phyloP scores from a whole-genome alignment of 345 rosid genomes.

The Melaleuca quinquenervia region DNA sequence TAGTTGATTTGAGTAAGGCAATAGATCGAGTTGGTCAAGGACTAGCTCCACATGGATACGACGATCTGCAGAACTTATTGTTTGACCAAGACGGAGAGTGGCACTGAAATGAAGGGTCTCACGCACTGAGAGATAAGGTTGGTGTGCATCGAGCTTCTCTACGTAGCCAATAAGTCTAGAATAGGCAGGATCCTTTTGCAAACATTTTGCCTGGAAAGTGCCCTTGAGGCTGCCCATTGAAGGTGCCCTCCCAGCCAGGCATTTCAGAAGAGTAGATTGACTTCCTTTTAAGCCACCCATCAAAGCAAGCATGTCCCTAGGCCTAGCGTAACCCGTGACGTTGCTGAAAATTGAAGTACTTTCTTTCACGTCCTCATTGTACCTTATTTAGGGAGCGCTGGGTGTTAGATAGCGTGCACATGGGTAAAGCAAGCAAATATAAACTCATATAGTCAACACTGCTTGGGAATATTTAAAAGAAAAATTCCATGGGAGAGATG shows the following conservation, averaged over 20 bases:
- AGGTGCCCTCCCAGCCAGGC: slow-evolving; percentile 22
- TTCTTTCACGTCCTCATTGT: not conserved
- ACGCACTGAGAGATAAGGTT: slow-evolving; percentile 18
- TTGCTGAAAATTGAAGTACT: slow-evolving; percentile 8
- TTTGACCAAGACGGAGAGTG: slow-evolving; percentile 13
- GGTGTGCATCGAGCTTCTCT: slow-evolving; percentile 19
- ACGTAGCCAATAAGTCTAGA: slow-evolving; percentile 16
- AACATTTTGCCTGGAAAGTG: slow-evolving; percentile 3
- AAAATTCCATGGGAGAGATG: not conserved
- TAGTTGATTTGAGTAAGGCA: slow-evolving; percentile 18
- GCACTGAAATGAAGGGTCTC: slow-evolving; percentile 30
- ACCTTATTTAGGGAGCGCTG: not conserved
- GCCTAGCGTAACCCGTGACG: slow-evolving; percentile 12
- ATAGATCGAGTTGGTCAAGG: slow-evolving; percentile 16
- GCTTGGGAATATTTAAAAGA: not conserved
- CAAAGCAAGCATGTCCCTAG: slow-evolving; percentile 11
- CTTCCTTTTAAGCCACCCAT: slow-evolving; percentile 13
- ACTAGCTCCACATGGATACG: slow-evolving; percentile 18
- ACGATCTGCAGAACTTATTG: not conserved
- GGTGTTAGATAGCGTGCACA: not conserved
- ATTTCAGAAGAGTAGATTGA: slow-evolving; percentile 15
- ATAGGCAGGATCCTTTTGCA: not conserved
- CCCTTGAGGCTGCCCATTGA: slow-evolving; percentile 4
- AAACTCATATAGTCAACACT: not conserved
- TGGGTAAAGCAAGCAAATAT: not conserved